Evolutionary conservation across 2,329 filamentous ascomycete genomes (phyloP).

Genomic region (Pestalotiopsis sp.): DNA sequence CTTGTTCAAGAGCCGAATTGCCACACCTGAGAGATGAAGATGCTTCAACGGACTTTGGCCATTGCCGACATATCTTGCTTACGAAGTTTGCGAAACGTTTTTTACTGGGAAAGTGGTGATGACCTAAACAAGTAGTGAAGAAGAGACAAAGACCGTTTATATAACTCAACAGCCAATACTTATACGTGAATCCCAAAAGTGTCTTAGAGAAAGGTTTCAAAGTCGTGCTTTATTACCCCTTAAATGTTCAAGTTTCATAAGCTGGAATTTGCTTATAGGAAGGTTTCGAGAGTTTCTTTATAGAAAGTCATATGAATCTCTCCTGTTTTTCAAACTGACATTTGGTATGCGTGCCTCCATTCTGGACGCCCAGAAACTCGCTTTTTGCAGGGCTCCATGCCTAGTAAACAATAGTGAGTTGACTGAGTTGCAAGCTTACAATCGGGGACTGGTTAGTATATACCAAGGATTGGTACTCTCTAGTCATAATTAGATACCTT

Average conservation of each 20-base stretch:
- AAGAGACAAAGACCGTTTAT: not conserved
- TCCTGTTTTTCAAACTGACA: not conserved
- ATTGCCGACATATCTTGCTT: not conserved
- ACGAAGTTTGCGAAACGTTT: not conserved
- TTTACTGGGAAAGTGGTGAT: not conserved
- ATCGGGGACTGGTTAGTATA: no score
- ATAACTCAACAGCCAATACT: not conserved
- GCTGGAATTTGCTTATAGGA: not conserved
- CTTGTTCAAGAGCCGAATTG: not conserved
- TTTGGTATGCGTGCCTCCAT: not conserved
- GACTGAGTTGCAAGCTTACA: not conserved
- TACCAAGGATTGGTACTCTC: no score
- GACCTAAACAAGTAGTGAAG: not conserved
- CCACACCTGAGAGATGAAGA: not conserved
- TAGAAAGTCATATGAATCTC: not conserved
- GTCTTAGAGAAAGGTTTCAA: not conserved
- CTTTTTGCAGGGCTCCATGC: not conserved
- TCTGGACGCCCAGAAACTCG: not conserved
- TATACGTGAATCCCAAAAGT: not conserved
- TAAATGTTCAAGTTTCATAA: not conserved
- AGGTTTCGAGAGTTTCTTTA: not conserved
- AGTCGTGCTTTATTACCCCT: not conserved
- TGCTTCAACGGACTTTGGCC: constrained; percentile 1
- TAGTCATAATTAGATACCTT: no score
- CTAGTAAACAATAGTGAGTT: not conserved